These are phyloP conservation scores for Nigrospora oryzae DNA, from an alignment of 2,329 filamentous ascomycete genomes.

Conservation along the genomic window DNA sequence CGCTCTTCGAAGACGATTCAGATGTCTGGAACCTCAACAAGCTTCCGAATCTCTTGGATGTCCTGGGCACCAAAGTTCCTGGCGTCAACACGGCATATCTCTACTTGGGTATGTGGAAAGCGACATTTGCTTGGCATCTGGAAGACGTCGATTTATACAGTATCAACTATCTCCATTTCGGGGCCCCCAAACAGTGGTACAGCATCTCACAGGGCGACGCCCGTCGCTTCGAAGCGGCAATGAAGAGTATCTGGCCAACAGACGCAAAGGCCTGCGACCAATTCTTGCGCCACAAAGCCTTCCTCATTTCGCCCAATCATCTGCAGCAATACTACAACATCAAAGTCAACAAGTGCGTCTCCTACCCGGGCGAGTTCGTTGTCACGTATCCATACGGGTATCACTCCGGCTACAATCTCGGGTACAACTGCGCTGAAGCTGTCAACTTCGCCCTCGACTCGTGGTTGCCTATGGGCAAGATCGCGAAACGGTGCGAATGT, in stretches of 20 bases:
- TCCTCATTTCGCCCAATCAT: slow-evolving; percentile 85
- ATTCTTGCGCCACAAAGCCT: slow-evolving; percentile 95
- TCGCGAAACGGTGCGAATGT: slow-evolving; percentile 95
- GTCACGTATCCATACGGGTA: slow-evolving; percentile 98
- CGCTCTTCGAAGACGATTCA: slow-evolving; percentile 80
- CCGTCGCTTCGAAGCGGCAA: slow-evolving; percentile 83
- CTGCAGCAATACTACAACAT: slow-evolving; percentile 86
- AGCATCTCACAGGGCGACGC: slow-evolving; percentile 96
- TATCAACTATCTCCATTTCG: slow-evolving; percentile 99
- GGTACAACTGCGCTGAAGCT: slow-evolving; percentile 97
- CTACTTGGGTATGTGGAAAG: slow-evolving; percentile 99
- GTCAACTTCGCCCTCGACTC: slow-evolving; percentile 96
- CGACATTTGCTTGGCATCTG: slow-evolving; percentile 97
- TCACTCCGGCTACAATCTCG: slow-evolving; percentile 94
- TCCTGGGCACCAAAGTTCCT: slow-evolving; percentile 89
- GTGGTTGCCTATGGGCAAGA: slow-evolving; percentile 90
- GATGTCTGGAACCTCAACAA: slow-evolving; percentile 92
- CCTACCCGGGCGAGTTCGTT: slow-evolving; percentile 94
- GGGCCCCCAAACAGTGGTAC: slow-evolving; percentile 98
- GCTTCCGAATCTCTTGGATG: slow-evolving; percentile 85
- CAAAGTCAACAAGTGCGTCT: slow-evolving; percentile 90
- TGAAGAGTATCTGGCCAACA: slow-evolving; percentile 90
- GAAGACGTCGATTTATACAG: slow-evolving; percentile 99
- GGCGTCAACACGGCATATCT: slow-evolving; percentile 97
- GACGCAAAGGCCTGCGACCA: slow-evolving; percentile 95